A percentile compares a stretch with the other conserved stretches of the same genome.
phyloP scores from a whole-genome alignment of 495 filamentous ascomycete genomes.

The Tuber indicum region DNA sequence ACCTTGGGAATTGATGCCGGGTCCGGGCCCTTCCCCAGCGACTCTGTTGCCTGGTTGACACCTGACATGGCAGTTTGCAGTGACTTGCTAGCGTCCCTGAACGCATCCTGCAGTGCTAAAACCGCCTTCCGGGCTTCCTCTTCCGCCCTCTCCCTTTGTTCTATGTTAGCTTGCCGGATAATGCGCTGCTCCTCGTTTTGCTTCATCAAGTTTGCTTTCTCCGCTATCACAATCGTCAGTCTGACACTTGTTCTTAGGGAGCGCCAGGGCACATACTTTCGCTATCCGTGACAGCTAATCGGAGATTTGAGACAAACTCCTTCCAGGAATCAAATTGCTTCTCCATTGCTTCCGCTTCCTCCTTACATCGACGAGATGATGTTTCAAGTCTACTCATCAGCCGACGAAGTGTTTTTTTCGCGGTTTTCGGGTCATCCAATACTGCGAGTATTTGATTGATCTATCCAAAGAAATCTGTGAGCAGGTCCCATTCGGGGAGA shows the following conservation, averaged over 20 bases:
- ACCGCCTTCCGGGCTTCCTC: neutral
- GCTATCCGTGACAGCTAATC: slow-evolving; percentile 4
- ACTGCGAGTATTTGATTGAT: slow-evolving; percentile 5
- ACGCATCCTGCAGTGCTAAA: neutral
- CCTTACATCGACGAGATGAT: slow-evolving; percentile 2
- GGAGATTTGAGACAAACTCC: slow-evolving; percentile 2
- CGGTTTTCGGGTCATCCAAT: slow-evolving; percentile 7
- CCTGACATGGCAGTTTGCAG: neutral
- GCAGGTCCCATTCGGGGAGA: neutral
- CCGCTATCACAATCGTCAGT: neutral
- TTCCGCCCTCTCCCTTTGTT: neutral
- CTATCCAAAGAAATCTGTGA: neutral
- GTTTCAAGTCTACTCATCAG: slow-evolving; percentile 4
- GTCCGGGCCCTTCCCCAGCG: neutral
- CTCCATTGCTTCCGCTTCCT: slow-evolving; percentile 10
- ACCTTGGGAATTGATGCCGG: neutral
- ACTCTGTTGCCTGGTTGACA: neutral
- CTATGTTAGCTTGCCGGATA: neutral
- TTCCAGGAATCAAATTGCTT: slow-evolving; percentile 4
- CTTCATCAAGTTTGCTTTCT: neutral
- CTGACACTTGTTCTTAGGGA: no score
- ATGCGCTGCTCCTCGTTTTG: neutral
- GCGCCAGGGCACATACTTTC: neutral
- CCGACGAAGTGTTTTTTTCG: neutral
- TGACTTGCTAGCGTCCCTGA: neutral